Base-by-base conservation (phyloP, 1,284 basidiomycete species). In the Schizopora paradoxa region DNA sequence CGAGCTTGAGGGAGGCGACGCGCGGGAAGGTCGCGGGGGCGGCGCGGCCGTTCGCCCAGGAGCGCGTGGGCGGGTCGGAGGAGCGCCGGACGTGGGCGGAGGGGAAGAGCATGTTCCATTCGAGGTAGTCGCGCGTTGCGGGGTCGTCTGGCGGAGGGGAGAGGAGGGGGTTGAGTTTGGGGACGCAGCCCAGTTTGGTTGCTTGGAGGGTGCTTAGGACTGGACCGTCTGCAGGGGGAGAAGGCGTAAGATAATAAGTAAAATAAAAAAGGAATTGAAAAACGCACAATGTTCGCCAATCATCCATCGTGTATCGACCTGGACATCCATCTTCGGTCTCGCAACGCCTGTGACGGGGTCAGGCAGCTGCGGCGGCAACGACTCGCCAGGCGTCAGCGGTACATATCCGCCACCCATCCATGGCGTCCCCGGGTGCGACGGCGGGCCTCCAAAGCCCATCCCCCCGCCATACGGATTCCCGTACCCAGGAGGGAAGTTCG, bases 21-120 rank as follows among this genome's bases (percentile, higher is more conserved):
- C 85, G 80, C 1, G 85, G 85, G 61, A 79, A 80, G 0, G 85
- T 86, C 0, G 82, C 85, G n/a, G 86, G 85, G 7, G 73, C 70
- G n/a, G 73, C 61, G 8, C 85, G 75, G 2, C 85, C 86, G 27
- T 63, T 67, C 6, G 73, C 67, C 85, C 85, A 88, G 0, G 84
- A 85, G n/a, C 75, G 65, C 33, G 74, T 68, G 13, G 59, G 52
- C 1, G 64, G 66, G 48, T 86, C 84, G 22, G 64, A 71, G 2
- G 82, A 82, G 44, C 77, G 76, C 52, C 76, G 76, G 44, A 79
- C 79, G 52, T 74, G 72, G 38, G 68, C 72, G 2, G 82, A 73
- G 4, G 68, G 65, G 61, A 79, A 85, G 41, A 83, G 69, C 79
- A 88, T 82, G 63, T 83, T 82, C 83, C 85, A 88, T 44, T 72